Conservation (phyloP, 345 rosid genomes). For the Trapa bicornis region DNA sequence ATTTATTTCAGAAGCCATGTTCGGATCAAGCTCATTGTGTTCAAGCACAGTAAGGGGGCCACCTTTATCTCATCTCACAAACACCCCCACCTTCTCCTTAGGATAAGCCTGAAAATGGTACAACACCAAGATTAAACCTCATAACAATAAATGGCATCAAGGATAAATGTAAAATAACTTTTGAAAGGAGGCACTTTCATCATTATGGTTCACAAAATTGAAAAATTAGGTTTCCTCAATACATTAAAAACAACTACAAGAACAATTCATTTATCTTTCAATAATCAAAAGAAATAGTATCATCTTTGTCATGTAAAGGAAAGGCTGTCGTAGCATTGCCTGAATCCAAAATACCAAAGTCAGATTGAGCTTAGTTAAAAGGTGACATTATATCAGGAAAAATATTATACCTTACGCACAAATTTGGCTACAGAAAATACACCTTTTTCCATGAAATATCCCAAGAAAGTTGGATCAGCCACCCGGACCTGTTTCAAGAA, state of each 20-base stretch:
- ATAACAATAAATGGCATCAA: background rate
- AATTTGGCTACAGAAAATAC: slow-evolving; percentile 91
- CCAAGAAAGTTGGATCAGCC: slow-evolving; percentile 91
- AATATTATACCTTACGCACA: slow-evolving; percentile 66
- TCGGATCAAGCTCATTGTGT: slow-evolving; percentile 80
- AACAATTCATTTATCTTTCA: background rate
- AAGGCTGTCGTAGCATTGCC: background rate
- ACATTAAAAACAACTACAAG: background rate
- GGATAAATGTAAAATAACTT: background rate
- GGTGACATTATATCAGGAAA: background rate
- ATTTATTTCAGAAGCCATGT: slow-evolving; percentile 83
- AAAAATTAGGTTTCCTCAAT: background rate
- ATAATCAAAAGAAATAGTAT: background rate
- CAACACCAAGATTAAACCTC: background rate
- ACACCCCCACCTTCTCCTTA: slow-evolving; percentile 93
- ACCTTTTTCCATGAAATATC: slow-evolving; percentile 86
- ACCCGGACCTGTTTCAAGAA: slow-evolving; percentile 64
- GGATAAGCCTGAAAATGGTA: slow-evolving; percentile 60
- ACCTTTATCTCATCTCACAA: slow-evolving; percentile 94
- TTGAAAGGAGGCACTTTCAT: background rate
- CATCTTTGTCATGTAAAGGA: background rate
- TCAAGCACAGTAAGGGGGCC: slow-evolving; percentile 96
- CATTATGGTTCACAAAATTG: background rate
- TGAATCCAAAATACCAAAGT: too few relatives aligned
- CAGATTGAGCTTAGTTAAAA: background rate